Percentiles rank a stretch among this genome's conserved stretches.
Evolutionary conservation across 129 eudicot species (phyloP).

Genomic region (Calendula officinalis): DNA sequence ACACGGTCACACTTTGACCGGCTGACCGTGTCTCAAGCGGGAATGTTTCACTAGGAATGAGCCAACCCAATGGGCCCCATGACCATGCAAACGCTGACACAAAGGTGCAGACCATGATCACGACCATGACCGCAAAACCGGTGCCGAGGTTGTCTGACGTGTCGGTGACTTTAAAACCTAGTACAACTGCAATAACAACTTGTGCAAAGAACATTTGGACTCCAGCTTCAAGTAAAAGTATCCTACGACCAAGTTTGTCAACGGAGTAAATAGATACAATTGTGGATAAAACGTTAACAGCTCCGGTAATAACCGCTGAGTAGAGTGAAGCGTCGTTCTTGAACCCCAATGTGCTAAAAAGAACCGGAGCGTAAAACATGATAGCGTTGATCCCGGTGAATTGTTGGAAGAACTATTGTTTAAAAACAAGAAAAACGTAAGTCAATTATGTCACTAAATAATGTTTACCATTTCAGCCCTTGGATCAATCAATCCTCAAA

Average conservation of each 20-base stretch:
- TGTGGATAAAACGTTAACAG: slow-evolving; percentile 73
- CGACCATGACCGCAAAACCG: slow-evolving; percentile 58
- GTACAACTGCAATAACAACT: slow-evolving; percentile 52
- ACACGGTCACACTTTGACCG: slow-evolving; percentile 81
- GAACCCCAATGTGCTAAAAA: slow-evolving; percentile 69
- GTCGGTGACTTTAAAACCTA: slow-evolving; percentile 60
- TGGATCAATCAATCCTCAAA: too few species aligned
- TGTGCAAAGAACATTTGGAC: slow-evolving; percentile 85
- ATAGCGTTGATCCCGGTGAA: slow-evolving; percentile 90
- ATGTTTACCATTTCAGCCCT: too few species aligned
- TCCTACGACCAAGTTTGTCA: slow-evolving; percentile 75
- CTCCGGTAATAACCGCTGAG: slow-evolving; percentile 81
- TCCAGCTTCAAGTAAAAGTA: slow-evolving; percentile 74
- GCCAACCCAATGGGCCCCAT: slow-evolving; percentile 96
- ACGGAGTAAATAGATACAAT: slow-evolving; percentile 70
- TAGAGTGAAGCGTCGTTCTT: slow-evolving; percentile 56
- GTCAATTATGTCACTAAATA: too few species aligned
- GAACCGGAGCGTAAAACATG: slow-evolving; percentile 91
- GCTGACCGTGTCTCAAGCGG: slow-evolving; percentile 88
- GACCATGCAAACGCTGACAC: slow-evolving; percentile 89
- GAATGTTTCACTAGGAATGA: slow-evolving; percentile 85
- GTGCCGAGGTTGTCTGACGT: slow-evolving; percentile 35
- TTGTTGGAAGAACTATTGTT: slow-evolving; percentile 72
- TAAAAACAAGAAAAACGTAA: background rate
- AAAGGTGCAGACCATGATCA: slow-evolving; percentile 67